Evolutionary conservation across 495 filamentous ascomycete species (phyloP), one percentile per base, ranked within the genome.

Genomic region (Monascus purpureus): DNA sequence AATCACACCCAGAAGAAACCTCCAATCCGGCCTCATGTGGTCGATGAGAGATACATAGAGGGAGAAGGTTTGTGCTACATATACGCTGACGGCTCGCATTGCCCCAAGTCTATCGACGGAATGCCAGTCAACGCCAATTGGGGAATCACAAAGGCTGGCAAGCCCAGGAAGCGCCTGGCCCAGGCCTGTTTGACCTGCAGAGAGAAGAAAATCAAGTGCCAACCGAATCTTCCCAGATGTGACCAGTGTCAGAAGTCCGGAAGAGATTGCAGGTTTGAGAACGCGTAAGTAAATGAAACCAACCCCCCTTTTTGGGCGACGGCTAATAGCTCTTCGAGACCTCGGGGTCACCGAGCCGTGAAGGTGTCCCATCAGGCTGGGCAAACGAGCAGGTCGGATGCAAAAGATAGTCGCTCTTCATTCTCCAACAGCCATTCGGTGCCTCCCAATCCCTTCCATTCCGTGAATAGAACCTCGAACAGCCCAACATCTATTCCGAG

Each of bases 161-260:
- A 88, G 51, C 83, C 86, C 19, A 70, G 86, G 40, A 94, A 94
- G 53, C 68, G 86, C 28, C 63, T 93, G 11, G 84, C 84, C 18
- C 83, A 90, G 40, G 86, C 86, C 11, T 94, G 86, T 46, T 65
- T 88, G 31, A 87, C 82, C 7, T 94, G 86, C 50, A 73, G 86
- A 17, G 84, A 93, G 55, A 94, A 94, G 72, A 94, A 94, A 64
- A 90, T 93, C 60, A 93, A 90, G 52, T 94, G 86, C 43, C 85
- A 93, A 37, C 86, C 84, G 5, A 85, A 82, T 39, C 73, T 75
- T 35, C 80, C 80, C 18, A 78, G 80, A 36, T 94, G 86, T 45
- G 72, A 82, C 33, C 85, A 93, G 49, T 94, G 86, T 50, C 80
- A 87, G 47, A 94, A 93, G 53, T 83, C 82, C 42, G 80, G 82